Conservation (phyloP, 1,139 yeast genomes). For the Starmera stellimalicola region DNA sequence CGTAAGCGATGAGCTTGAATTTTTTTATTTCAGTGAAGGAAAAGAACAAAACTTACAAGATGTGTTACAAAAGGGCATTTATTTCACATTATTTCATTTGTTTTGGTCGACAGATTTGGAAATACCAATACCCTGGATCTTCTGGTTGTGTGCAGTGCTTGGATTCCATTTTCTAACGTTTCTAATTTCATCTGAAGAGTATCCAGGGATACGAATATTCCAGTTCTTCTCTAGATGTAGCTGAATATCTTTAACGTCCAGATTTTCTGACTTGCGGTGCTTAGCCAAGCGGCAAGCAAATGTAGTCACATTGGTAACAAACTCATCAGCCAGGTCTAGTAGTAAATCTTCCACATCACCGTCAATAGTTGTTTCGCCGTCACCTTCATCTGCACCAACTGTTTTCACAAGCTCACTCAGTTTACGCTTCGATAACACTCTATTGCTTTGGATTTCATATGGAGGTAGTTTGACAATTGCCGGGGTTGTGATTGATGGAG, state of each 20-base stretch:
- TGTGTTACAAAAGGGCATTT: neutral
- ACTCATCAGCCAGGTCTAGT: conserved; percentile 91
- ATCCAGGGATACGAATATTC: conserved; percentile 94
- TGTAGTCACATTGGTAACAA: conserved; percentile 79
- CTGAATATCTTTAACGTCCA: conserved; percentile 87
- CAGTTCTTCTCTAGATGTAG: conserved; percentile 88
- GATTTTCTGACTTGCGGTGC: conserved; percentile 80
- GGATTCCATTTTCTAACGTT: conserved; percentile 79
- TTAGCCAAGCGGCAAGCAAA: conserved; percentile 94
- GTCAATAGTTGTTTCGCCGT: conserved; percentile 83
- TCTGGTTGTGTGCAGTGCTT: conserved; percentile 59
- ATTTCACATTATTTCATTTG: conserved; percentile 7
- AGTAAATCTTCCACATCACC: conserved; percentile 93
- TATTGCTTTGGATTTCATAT: conserved; percentile 72
- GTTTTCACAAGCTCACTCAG: conserved; percentile 76
- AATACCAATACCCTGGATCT: conserved; percentile 46
- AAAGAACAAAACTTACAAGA: neutral
- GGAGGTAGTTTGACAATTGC: conserved; percentile 69
- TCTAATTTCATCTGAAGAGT: conserved; percentile 82
- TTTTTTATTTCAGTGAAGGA: too few relatives aligned
- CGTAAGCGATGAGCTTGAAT: neutral
- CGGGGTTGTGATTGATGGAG: conserved; percentile 62
- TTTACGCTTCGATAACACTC: conserved; percentile 84
- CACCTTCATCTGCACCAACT: conserved; percentile 78
- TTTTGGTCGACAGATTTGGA: conserved; percentile 20